Evolutionary conservation across 352 stramenopile genomes (phyloP).

Genomic region (Thraustochytrium striatum): DNA sequence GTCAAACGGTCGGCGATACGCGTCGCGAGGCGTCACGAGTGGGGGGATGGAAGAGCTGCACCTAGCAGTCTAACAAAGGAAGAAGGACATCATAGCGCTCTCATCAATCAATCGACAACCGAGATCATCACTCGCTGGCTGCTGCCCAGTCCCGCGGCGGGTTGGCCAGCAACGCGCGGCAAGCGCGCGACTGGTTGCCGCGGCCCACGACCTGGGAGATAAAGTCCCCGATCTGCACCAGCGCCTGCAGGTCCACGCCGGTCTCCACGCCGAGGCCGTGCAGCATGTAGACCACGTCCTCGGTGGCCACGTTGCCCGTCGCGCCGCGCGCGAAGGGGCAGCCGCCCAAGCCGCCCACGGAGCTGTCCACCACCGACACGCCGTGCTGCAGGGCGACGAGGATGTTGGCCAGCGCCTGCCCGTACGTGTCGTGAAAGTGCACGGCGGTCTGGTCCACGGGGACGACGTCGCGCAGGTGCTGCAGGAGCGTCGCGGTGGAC

Average conservation of each 20-base stretch:
- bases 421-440: constrained; percentile 96
- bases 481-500: constrained; percentile 54
- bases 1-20: too few relatives aligned
- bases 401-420: constrained; percentile 91
- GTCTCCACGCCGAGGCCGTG: constrained; percentile 88
- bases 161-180: constrained; percentile 62
- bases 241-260: constrained; percentile 82
- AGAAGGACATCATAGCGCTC: too few relatives aligned
- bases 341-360: constrained; percentile 87
- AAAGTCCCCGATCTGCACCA: constrained; percentile 80
- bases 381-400: constrained; percentile 72
- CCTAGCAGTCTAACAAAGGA: too few relatives aligned
- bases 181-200: constrained; percentile 77
- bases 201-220: constrained; percentile 74
- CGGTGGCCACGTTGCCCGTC: constrained; percentile 91
- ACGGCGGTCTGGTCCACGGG: constrained; percentile 80
- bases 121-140: too few relatives aligned
- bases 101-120: too few relatives aligned
- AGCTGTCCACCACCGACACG: constrained; percentile 86
- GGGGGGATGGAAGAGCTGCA: too few relatives aligned
- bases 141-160: too few relatives aligned
- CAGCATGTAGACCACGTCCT: constrained; percentile 96
- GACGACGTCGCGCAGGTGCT: constrained; percentile 63
- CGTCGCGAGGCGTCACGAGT: too few relatives aligned
- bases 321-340: constrained; percentile 93